Base-by-base conservation (phyloP, 176 grass and related monocot species). In the Carex parvula region DNA sequence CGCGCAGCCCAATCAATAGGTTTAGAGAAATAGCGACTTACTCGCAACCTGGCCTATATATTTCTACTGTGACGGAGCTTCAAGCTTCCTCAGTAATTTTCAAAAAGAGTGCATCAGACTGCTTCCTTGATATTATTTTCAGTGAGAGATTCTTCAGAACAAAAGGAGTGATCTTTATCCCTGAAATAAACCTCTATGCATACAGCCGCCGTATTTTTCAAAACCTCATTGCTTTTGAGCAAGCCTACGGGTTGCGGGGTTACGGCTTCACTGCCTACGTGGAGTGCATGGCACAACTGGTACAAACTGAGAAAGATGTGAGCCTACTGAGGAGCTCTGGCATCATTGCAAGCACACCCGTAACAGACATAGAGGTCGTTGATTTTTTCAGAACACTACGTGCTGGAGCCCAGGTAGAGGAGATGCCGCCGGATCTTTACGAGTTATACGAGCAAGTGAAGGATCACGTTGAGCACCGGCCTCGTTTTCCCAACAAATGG, bases 281-380 rank as follows among this genome's bases (percentile, higher is more conserved):
- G 26, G 63, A 66, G 12, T 66, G 63, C 26, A 66, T 66, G 63
- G 63, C 63, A 32, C 63, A 66, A 66, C 24, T 66, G 63, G 63
- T 66, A 66, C 63, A 66, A 29, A 66, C 26, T 32, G 63, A 66
- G 63, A 66, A 66, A 29, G 63, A 66, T 66, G 63, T 66, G 63
- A 30, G 8, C 11, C 14, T 66, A 32, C 63, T 66, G 12, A 66
- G 63, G 26, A 66, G 26, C 63, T 32, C 24, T 20, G 29, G 29
- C 3, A 66, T 66, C 26, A 66, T 66, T 66, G 63, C 63, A 15
- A 32, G 63, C 22, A 66, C 63, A 66, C 24, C 63, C 29, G 16
- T 66, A 29, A 33, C 26, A 66, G 63, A 66, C 15, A 32, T 13
- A 16, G 63, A 66, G 12, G 63, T 66, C 22, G 14, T 66, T 15